phyloP scores from a whole-genome alignment of 2,329 filamentous ascomycete genomes.

The Fonsecaea pugnacius region DNA sequence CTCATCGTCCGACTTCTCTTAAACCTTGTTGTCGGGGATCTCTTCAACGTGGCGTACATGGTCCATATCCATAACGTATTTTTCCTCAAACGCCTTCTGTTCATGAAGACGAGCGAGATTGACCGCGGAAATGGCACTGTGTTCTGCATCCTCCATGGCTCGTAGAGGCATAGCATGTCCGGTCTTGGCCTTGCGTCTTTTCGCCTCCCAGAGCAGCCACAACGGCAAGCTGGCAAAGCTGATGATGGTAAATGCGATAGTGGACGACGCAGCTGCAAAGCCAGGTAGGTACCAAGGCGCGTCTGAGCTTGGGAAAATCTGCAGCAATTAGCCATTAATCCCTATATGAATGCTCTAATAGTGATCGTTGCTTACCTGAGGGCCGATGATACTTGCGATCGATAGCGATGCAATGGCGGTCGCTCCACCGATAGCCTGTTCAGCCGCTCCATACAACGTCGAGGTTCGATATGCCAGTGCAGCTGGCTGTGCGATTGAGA shows the following conservation, averaged over 20 bases:
- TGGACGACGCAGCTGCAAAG: conserved; percentile 29
- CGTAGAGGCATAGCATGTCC: conserved; percentile 34
- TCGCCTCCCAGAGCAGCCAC: conserved; percentile 30
- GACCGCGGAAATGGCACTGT: conserved; percentile 17
- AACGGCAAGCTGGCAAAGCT: conserved; percentile 29
- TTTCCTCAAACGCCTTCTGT: conserved; percentile 20
- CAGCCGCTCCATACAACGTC: conserved; percentile 36
- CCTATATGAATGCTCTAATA: neutral
- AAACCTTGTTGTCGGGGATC: conserved; percentile 12
- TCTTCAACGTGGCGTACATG: conserved; percentile 17
- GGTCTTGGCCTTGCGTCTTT: conserved; percentile 31
- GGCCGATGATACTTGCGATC: conserved; percentile 36
- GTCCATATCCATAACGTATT: conserved; percentile 12
- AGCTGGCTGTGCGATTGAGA: conserved; percentile 33
- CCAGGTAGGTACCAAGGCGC: conserved; percentile 32
- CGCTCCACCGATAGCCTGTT: conserved; percentile 38
- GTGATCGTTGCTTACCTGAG: conserved; percentile 23
- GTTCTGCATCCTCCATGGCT: conserved; percentile 31
- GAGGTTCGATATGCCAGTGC: conserved; percentile 28
- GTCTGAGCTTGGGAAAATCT: conserved; percentile 30
- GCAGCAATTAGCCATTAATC: neutral
- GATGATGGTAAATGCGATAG: conserved; percentile 31
- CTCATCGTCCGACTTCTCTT: too few relatives aligned
- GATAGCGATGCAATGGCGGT: conserved; percentile 35
- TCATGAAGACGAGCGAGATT: conserved; percentile 21